A percentile compares a stretch with the other conserved stretches of the same genome.
Conservation (phyloP, 208 protist species). For the Trypanosoma platydactyli region DNA sequence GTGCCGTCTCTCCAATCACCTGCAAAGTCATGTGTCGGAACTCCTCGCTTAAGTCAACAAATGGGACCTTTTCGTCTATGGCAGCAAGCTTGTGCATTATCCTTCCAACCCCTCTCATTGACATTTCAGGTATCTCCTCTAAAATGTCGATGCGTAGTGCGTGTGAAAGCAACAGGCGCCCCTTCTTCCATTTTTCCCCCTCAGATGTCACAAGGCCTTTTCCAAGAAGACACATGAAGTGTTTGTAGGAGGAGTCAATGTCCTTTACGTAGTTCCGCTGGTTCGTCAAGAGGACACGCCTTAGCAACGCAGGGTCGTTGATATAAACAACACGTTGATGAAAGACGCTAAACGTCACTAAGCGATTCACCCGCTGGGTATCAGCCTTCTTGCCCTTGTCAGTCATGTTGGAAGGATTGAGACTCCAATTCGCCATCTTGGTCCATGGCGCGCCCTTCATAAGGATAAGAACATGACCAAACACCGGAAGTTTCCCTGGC, state of each 20-base stretch:
- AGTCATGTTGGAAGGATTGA: slow-evolving; percentile 42
- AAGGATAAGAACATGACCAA: slow-evolving; percentile 79
- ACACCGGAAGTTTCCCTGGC: slow-evolving; percentile 57
- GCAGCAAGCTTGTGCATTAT: slow-evolving; percentile 62
- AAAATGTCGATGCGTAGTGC: slow-evolving; percentile 88
- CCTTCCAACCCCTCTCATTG: slow-evolving; percentile 56
- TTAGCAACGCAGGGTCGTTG: slow-evolving; percentile 77
- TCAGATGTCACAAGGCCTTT: slow-evolving; percentile 86
- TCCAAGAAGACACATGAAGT: slow-evolving; percentile 89
- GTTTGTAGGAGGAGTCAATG: slow-evolving; percentile 79
- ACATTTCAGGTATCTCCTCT: slow-evolving; percentile 78
- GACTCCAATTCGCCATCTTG: slow-evolving; percentile 83
- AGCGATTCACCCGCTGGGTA: slow-evolving; percentile 28
- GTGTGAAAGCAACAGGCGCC: slow-evolving; percentile 77
- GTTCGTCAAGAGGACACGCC: slow-evolving; percentile 82
- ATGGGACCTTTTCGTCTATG: slow-evolving; percentile 24
- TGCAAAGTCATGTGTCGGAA: slow-evolving; percentile 91
- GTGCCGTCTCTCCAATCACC: slow-evolving; percentile 82
- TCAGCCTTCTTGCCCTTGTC: slow-evolving; percentile 16
- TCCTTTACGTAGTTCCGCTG: slow-evolving; percentile 89
- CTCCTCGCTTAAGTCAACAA: slow-evolving; percentile 85
- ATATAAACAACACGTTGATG: slow-evolving; percentile 84
- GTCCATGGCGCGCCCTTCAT: slow-evolving; percentile 61
- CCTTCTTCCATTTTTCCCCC: slow-evolving; percentile 87
- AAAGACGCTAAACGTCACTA: slow-evolving; percentile 78